Evolutionary conservation across 345 rosid species (phyloP), one percentile per base, ranked within the genome.

Genomic region (Brassica rapa): DNA sequence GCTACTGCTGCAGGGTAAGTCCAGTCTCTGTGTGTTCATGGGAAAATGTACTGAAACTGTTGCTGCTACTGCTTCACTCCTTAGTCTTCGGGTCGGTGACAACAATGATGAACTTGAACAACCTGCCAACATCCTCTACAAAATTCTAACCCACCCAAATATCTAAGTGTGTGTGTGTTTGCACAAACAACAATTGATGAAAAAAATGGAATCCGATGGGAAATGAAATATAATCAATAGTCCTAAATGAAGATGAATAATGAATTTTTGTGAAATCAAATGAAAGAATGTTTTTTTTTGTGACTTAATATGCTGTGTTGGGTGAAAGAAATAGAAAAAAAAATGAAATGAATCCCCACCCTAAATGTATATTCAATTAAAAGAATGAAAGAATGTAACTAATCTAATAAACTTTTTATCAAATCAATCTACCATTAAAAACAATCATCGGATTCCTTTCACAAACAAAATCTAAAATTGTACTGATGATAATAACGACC

Each of bases 121-220:
- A 86, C 99, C 98, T 77, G 97, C 97, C 99, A 95, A 91, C 99
- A 95, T 95, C 83, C 87, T 93, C 88, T 89, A 88, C 71, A 84
- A 76, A 61, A 82, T 83, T 51, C 56, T 51, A 81, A 81, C 90
- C 89, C 89, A 79, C 91, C 88, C 85, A 74, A 83, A 69, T 33
- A 73, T 15, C 61, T 49, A 27, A 68, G 70, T 53, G 65, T 68
- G 78, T 65, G 71, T 35, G 67, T 62, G 71, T 77, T 55, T 72
- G 72, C 66, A 33, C 37, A 72, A 61, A 72, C 73, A 33, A 71
- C 69, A 70, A 55, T 69, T 62, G 55, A 69, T 11, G 56, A 69
- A 72, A 68, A n/a, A 82, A 82, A 46, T 83, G 93, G 94, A 89
- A 89, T 91, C 97, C 93, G 91, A 88, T 87, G 90, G 83, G 80